Evolutionary conservation across 305 asterid species (phyloP).

Genomic region (Fraxinus platypoda): DNA sequence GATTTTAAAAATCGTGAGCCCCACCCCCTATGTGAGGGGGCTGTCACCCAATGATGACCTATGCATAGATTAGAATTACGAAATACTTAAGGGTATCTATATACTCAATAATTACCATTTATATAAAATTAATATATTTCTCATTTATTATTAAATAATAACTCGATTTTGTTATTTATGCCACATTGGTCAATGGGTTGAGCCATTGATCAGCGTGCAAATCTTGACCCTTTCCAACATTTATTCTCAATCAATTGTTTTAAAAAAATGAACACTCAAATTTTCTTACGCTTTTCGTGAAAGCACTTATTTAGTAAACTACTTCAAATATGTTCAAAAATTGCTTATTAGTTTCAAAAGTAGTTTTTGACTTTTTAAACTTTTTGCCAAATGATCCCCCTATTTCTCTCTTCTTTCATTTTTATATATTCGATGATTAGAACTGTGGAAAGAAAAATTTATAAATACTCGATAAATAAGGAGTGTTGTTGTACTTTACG

Average conservation of each 20-base stretch:
- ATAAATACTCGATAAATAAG: background rate
- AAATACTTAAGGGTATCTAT: background rate
- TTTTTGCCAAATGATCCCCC: background rate
- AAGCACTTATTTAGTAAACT: too few relatives aligned
- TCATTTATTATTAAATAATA: background rate
- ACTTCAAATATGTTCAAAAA: too few relatives aligned
- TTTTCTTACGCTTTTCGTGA: background rate
- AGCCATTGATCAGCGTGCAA: background rate
- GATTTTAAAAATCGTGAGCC: too few relatives aligned
- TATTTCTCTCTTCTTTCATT: background rate
- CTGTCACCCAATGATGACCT: background rate
- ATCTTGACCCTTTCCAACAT: constrained; percentile 12
- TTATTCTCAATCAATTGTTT: background rate
- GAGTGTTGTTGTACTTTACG: background rate
- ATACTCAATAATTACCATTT: background rate
- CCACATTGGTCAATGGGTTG: constrained; percentile 13
- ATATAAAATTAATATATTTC: background rate
- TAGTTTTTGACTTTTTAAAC: too few relatives aligned
- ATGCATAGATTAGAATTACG: background rate
- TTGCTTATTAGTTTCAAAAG: too few relatives aligned
- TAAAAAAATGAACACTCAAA: background rate
- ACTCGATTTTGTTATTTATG: background rate
- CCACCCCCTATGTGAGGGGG: too few relatives aligned
- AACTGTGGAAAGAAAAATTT: background rate
- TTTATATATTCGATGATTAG: too few relatives aligned